Conservation (phyloP, 768 basidiomycete genomes). For the Lyophyllum atratum region DNA sequence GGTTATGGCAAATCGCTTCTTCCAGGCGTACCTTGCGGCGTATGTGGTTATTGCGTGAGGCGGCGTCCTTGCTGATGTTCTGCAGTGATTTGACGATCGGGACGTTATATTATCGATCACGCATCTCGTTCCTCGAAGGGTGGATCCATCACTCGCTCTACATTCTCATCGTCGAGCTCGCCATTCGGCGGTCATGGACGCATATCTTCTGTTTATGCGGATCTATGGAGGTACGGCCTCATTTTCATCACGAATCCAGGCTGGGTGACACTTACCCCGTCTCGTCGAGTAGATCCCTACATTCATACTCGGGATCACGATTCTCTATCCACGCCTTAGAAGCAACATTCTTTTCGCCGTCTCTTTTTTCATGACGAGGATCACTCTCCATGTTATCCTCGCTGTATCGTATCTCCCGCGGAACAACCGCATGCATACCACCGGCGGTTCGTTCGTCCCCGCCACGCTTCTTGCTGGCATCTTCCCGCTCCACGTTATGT, state of each 20-base stretch:
- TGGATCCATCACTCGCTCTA: constrained; percentile 17
- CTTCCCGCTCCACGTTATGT: constrained; percentile 51
- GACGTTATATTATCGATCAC: constrained; percentile 44
- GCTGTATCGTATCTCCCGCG: constrained; percentile 28
- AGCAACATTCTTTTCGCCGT: constrained; percentile 52
- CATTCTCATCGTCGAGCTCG: constrained; percentile 26
- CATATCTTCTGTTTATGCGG: constrained; percentile 46
- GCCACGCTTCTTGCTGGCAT: constrained; percentile 38
- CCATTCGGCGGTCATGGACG: constrained; percentile 33
- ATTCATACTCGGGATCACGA: constrained; percentile 48
- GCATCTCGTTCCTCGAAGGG: constrained; percentile 19
- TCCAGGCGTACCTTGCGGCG: constrained; percentile 19
- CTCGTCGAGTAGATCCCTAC: constrained; percentile 49
- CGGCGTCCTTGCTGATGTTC: background rate
- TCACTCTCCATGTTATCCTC: constrained; percentile 44
- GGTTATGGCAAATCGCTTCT: constrained; percentile 11
- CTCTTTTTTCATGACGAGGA: constrained; percentile 54
- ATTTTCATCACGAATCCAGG: constrained; percentile 34
- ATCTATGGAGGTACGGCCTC: constrained; percentile 45
- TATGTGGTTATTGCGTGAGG: background rate
- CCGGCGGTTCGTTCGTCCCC: constrained; percentile 40
- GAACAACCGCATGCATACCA: constrained; percentile 27
- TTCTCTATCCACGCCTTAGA: constrained; percentile 43
- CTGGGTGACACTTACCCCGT: constrained; percentile 40
- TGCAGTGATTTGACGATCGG: constrained; percentile 50